These are phyloP conservation scores for Lentinula guzmanii DNA, from an alignment of 768 basidiomycete genomes.

Conservation along the genomic window DNA sequence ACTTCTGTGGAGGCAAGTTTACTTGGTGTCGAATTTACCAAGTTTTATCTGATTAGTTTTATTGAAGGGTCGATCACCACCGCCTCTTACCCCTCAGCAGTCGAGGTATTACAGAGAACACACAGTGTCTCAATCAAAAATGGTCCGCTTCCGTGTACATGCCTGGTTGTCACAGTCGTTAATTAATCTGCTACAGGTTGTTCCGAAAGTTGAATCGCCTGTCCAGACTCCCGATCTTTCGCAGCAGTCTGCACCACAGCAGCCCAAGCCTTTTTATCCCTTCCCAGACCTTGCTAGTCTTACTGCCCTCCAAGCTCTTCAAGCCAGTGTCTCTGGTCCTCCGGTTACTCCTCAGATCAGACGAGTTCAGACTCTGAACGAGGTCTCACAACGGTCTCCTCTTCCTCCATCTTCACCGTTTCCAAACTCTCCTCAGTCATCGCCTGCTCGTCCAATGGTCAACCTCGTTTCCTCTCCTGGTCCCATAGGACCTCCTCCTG, in stretches of 20 bases:
- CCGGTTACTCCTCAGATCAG: slow-evolving; percentile 46
- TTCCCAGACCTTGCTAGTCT: slow-evolving; percentile 2
- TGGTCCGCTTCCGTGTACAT: slow-evolving; percentile 24
- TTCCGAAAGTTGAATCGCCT: slow-evolving; percentile 38
- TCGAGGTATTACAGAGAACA: slow-evolving; percentile 59
- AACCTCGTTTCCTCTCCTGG: slow-evolving; percentile 85
- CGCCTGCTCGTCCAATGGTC: slow-evolving; percentile 52
- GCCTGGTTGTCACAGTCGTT: background rate
- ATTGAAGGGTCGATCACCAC: slow-evolving; percentile 23
- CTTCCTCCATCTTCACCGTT: slow-evolving; percentile 60
- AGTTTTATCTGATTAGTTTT: slow-evolving; percentile 11
- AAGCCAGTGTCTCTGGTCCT: slow-evolving; percentile 28
- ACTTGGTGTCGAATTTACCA: slow-evolving; percentile 17
- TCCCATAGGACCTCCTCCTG: slow-evolving; percentile 61
- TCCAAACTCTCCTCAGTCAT: slow-evolving; percentile 55
- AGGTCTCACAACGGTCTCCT: slow-evolving; percentile 30
- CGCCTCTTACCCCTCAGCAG: slow-evolving; percentile 54
- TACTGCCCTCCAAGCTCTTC: slow-evolving; percentile 21
- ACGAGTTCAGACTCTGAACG: slow-evolving; percentile 29
- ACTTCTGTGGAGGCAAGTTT: slow-evolving; percentile 34
- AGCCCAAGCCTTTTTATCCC: slow-evolving; percentile 18
- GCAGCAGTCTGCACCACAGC: slow-evolving; percentile 20
- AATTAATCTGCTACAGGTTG: background rate
- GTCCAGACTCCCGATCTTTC: slow-evolving; percentile 29
- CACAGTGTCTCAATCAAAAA: slow-evolving; percentile 23